A percentile compares a stretch with the other conserved stretches of the same genome.
phyloP scores from a whole-genome alignment of 441 rosid species.

The Euphorbia schlechtendalii region DNA sequence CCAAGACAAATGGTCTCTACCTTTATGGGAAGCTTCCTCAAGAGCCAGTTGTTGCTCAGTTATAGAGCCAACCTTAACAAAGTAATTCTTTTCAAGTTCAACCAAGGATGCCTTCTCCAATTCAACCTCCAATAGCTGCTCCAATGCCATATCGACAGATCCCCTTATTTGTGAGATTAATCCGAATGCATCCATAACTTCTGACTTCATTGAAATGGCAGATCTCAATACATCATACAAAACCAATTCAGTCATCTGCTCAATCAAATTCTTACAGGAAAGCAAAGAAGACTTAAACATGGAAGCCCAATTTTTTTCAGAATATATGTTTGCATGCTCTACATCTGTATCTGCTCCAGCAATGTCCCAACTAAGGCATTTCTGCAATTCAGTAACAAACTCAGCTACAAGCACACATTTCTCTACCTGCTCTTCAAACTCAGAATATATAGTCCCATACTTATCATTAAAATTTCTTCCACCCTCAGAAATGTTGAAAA shows the following conservation, averaged over 20 bases:
- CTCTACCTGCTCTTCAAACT: constrained; percentile 82
- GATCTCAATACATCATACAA: constrained; percentile 65
- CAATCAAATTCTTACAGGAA: constrained; percentile 56
- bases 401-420: constrained; percentile 63
- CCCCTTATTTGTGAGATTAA: constrained; percentile 78
- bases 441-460: constrained; percentile 44
- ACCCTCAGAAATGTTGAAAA: constrained; percentile 35
- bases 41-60: constrained; percentile 89
- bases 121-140: constrained; percentile 78
- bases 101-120: constrained; percentile 70
- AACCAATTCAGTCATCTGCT: constrained; percentile 67
- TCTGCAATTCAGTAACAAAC: constrained; percentile 56
- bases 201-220: constrained; percentile 69
- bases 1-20: constrained; percentile 97
- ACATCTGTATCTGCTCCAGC: constrained; percentile 28
- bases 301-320: constrained; percentile 59
- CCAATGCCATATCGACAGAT: constrained; percentile 75
- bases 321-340: constrained; percentile 28
- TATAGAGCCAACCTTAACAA: constrained; percentile 79
- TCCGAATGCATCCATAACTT: constrained; percentile 87
- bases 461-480: constrained; percentile 36
- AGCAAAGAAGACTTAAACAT: constrained; percentile 52
- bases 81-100: constrained; percentile 86
- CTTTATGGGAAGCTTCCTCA: constrained; percentile 82
- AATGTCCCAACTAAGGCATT: constrained; percentile 40